A percentile compares a stretch with the other conserved stretches of the same genome.
phyloP scores from a whole-genome alignment of 805 yeast genomes.

The Tetrapisispora pingtungensis region DNA sequence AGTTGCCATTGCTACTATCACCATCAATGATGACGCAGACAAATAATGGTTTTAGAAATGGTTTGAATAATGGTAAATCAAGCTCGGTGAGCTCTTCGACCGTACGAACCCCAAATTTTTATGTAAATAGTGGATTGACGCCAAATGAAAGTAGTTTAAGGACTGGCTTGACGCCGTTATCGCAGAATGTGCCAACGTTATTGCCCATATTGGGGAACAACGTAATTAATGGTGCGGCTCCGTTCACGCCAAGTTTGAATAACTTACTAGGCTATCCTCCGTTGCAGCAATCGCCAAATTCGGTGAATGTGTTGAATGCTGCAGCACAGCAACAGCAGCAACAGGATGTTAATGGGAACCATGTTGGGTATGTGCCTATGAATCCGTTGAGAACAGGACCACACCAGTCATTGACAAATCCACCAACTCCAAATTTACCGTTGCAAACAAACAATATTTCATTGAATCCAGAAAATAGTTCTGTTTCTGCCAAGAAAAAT shows the following conservation, averaged over 20 bases:
- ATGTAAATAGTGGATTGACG: slow-evolving; percentile 45
- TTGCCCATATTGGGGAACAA: slow-evolving; percentile 2
- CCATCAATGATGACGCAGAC: slow-evolving; percentile 8
- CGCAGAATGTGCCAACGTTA: not conserved
- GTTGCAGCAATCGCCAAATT: not conserved
- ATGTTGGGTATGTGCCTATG: too few relatives aligned
- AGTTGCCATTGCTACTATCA: slow-evolving; percentile 33
- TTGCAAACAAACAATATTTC: too few relatives aligned
- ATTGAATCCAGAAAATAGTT: not conserved
- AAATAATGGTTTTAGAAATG: not conserved
- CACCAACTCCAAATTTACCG: too few relatives aligned
- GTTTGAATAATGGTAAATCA: slow-evolving; percentile 4
- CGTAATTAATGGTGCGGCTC: not conserved
- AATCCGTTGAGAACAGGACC: too few relatives aligned
- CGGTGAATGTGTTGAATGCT: not conserved
- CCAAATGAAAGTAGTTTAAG: slow-evolving; percentile 69
- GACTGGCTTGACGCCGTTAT: slow-evolving; percentile 1
- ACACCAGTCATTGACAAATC: too few relatives aligned
- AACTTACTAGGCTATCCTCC: slow-evolving; percentile 3
- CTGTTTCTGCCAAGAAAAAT: too few relatives aligned
- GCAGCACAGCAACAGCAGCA: not conserved
- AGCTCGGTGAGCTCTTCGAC: not conserved
- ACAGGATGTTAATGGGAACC: not conserved
- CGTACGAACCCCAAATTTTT: not conserved
- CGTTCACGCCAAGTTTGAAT: slow-evolving; percentile 4